phyloP scores from a whole-genome alignment of 257 asterid species.

The Solanum neorickii region DNA sequence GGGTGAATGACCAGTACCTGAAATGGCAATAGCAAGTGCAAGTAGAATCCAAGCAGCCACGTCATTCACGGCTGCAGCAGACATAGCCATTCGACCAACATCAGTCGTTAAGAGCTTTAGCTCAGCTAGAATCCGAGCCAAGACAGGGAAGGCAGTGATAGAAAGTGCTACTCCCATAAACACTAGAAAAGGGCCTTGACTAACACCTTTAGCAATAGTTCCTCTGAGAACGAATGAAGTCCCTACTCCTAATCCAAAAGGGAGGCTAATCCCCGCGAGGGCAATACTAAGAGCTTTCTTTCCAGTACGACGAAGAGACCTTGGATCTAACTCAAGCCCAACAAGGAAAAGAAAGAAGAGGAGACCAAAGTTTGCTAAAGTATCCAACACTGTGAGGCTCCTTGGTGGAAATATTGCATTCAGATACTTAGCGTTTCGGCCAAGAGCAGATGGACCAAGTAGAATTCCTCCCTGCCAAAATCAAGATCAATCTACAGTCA shows the following conservation, averaged over 20 bases:
- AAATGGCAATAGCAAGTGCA: constrained; percentile 17
- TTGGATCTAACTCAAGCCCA: constrained; percentile 19
- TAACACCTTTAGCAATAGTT: constrained; percentile 9
- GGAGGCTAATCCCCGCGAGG: constrained; percentile 12
- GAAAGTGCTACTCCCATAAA: constrained; percentile 30
- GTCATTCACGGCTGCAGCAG: constrained; percentile 19
- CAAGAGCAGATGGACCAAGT: constrained; percentile 26
- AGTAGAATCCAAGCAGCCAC: constrained; percentile 26
- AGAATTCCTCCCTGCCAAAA: constrained; percentile 20
- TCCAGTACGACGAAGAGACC: constrained; percentile 15
- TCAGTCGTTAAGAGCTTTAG: constrained; percentile 24
- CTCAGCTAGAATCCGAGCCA: constrained; percentile 27
- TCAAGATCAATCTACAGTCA: not conserved
- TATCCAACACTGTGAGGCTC: constrained; percentile 23
- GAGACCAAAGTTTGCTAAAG: constrained; percentile 20
- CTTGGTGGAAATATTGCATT: constrained; percentile 9
- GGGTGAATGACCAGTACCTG: constrained; percentile 11
- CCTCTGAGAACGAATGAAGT: constrained; percentile 12
- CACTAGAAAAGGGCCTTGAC: constrained; percentile 9
- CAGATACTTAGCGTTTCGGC: constrained; percentile 8
- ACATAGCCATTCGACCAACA: constrained; percentile 24
- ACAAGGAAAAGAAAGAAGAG: constrained; percentile 26
- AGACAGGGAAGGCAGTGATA: constrained; percentile 27
- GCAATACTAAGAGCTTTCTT: constrained; percentile 23
- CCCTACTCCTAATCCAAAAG: constrained; percentile 17